Conservation (phyloP, 1,139 yeast species). For the Blastobotrys elegans region DNA sequence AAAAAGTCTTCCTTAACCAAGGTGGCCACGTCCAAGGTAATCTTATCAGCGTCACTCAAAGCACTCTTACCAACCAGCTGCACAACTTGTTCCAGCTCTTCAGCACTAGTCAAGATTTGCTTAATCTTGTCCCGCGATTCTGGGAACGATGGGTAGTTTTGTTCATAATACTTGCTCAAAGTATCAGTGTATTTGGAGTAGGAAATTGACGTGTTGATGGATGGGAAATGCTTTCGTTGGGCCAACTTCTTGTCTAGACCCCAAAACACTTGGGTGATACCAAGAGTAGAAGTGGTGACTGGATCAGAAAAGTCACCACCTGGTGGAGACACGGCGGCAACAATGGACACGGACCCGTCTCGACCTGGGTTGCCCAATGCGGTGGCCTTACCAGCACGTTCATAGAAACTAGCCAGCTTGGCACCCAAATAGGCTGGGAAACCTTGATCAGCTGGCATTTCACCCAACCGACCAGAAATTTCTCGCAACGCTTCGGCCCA, state of each 20-base stretch:
- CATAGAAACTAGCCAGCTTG: constrained; percentile 96
- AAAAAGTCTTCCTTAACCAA: constrained; percentile 95
- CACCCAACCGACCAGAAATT: constrained; percentile 99
- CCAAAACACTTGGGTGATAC: constrained; percentile 99
- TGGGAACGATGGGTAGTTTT: constrained; percentile 88
- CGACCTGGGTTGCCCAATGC: constrained; percentile 97
- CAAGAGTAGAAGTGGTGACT: constrained; percentile 94
- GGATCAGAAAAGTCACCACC: constrained; percentile 99
- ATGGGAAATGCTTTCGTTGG: constrained; percentile 99
- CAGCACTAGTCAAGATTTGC: constrained; percentile 94
- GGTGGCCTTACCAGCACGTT: constrained; percentile 97
- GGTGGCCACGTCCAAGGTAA: constrained; percentile 86
- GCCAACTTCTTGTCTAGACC: constrained; percentile 98
- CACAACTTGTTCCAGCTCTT: constrained; percentile 97
- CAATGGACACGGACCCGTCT: constrained; percentile 95
- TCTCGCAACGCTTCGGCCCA: constrained; percentile 99
- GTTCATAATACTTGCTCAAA: constrained; percentile 78
- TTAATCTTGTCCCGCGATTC: constrained; percentile 81
- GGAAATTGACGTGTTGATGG: constrained; percentile 91
- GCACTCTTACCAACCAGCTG: constrained; percentile 99
- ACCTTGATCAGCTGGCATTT: constrained; percentile 99
- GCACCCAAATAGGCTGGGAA: constrained; percentile 99
- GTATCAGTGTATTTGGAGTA: constrained; percentile 93
- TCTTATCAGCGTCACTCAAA: constrained; percentile 91
- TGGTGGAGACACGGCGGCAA: constrained; percentile 99